Evolutionary conservation across 345 rosid genomes (phyloP).

Genomic region (Lepidium africanum): DNA sequence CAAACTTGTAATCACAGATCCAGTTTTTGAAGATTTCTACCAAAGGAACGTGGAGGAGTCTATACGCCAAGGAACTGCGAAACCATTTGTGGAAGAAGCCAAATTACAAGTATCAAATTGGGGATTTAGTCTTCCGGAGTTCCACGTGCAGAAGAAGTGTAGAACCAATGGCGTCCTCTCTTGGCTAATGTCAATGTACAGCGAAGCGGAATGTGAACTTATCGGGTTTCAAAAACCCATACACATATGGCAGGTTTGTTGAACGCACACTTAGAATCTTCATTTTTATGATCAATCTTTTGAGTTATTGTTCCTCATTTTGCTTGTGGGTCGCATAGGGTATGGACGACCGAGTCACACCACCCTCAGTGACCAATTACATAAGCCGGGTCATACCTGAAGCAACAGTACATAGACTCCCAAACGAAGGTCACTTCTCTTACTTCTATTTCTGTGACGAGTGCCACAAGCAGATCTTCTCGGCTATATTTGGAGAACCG

Average conservation of each 20-base stretch:
- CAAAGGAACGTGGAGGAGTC: constrained; percentile 92
- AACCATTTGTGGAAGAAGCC: constrained; percentile 78
- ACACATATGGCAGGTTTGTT: constrained; percentile 94
- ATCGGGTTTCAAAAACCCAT: constrained; percentile 66
- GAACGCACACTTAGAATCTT: neutral
- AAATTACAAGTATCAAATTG: constrained; percentile 65
- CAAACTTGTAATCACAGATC: constrained; percentile 43
- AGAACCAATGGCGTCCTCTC: constrained; percentile 50
- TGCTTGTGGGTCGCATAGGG: constrained; percentile 43
- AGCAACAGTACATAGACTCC: constrained; percentile 55
- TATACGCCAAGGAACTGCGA: constrained; percentile 63
- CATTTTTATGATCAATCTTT: neutral
- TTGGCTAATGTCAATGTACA: constrained; percentile 78
- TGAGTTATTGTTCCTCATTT: neutral
- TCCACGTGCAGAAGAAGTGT: constrained; percentile 64
- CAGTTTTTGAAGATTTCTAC: constrained; percentile 66
- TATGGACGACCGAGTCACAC: constrained; percentile 62
- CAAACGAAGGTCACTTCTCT: constrained; percentile 83
- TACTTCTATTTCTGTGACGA: constrained; percentile 70
- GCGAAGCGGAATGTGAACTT: constrained; percentile 65
- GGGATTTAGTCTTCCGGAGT: constrained; percentile 77
- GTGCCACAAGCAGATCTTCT: constrained; percentile 70
- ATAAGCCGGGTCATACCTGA: constrained; percentile 67
- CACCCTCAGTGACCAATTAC: constrained; percentile 59
- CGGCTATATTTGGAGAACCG: constrained; percentile 61